These are phyloP conservation scores for Solanum pennellii DNA, from an alignment of 257 asterid genomes.

Conservation along the genomic window DNA sequence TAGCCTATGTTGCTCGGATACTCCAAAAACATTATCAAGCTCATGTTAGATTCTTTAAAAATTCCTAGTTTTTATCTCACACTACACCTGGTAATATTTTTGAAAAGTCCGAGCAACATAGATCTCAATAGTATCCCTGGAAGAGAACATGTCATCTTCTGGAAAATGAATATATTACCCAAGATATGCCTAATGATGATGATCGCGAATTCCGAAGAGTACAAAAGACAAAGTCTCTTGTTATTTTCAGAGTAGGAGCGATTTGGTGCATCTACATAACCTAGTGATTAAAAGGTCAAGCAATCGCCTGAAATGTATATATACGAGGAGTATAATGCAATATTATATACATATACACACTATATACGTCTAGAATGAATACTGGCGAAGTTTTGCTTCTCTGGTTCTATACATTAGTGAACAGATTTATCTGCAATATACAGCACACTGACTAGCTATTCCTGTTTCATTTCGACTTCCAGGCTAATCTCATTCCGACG, in stretches of 20 bases:
- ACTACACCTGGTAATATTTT: background rate
- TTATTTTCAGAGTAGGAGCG: background rate
- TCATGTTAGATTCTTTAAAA: background rate
- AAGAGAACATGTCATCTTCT: background rate
- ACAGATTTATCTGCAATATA: background rate
- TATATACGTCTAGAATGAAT: background rate
- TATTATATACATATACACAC: background rate
- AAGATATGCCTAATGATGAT: background rate
- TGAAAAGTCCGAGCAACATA: background rate
- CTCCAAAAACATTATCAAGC: background rate
- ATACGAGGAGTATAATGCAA: background rate
- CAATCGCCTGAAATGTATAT: background rate
- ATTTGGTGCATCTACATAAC: background rate
- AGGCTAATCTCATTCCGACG: slow-evolving; percentile 88
- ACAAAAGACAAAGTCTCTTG: background rate
- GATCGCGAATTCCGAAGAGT: background rate
- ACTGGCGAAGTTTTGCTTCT: background rate
- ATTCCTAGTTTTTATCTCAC: background rate
- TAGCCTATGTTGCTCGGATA: background rate
- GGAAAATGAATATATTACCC: background rate
- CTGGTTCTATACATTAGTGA: background rate
- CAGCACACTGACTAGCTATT: slow-evolving; percentile 14
- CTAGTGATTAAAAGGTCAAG: background rate
- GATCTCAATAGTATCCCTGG: background rate
- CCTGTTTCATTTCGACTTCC: slow-evolving; percentile 66